Conservation (phyloP, 805 yeast species). For the Candida pini region DNA sequence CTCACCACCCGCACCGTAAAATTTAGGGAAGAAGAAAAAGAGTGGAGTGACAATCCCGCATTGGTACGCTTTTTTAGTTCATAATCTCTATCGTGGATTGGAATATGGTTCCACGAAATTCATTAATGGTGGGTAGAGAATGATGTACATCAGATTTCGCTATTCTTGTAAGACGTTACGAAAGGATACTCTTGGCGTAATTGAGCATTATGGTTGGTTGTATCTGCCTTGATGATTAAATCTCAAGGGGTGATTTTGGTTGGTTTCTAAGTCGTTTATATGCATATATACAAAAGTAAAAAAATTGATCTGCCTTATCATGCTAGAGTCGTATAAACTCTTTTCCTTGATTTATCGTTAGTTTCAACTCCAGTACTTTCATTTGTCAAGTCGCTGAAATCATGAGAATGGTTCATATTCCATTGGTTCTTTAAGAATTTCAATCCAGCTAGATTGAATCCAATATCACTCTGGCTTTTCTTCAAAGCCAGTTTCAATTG, state of each 20-base stretch:
- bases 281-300: neutral
- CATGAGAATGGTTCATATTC: slow-evolving; percentile 68
- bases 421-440: slow-evolving; percentile 70
- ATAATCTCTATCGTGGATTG: too few relatives aligned
- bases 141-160: too few relatives aligned
- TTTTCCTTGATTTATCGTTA: slow-evolving; percentile 52
- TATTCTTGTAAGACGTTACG: too few relatives aligned
- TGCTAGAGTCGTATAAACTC: slow-evolving; percentile 47
- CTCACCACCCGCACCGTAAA: too few relatives aligned
- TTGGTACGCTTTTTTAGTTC: too few relatives aligned
- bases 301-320: slow-evolving; percentile 2
- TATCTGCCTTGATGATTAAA: too few relatives aligned
- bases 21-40: too few relatives aligned
- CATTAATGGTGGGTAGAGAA: too few relatives aligned
- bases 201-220: too few relatives aligned
- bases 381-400: slow-evolving; percentile 36
- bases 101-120: too few relatives aligned
- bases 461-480: slow-evolving; percentile 53
- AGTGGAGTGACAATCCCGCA: too few relatives aligned
- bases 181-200: too few relatives aligned
- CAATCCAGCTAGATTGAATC: slow-evolving; percentile 81
- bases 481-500: slow-evolving; percentile 55
- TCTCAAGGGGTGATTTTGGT: neutral
- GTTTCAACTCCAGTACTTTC: slow-evolving; percentile 36
- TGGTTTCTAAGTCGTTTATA: neutral